Percentiles rank a stretch among this genome's conserved stretches.
Conservation (phyloP, 306 rosid genomes). For the Castanea mollissima region DNA sequence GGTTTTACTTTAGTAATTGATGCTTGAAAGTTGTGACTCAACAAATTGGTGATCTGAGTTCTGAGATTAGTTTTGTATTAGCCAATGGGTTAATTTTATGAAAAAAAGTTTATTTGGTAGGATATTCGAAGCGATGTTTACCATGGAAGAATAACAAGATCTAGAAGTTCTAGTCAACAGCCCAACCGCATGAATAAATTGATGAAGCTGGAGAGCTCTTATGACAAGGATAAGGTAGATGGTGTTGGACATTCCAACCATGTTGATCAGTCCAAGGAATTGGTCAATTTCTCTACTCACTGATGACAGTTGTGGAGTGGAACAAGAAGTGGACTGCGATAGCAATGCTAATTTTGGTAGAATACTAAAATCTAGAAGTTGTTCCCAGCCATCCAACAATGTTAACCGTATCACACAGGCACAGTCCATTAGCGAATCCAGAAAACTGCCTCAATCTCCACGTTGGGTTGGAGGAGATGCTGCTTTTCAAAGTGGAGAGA, state of each 20-base stretch:
- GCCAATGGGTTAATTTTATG: too few species aligned
- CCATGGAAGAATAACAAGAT: slow-evolving; percentile 33
- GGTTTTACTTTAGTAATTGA: too few species aligned
- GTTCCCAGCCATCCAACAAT: slow-evolving; percentile 23
- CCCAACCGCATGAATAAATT: slow-evolving; percentile 15
- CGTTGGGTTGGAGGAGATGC: slow-evolving; percentile 11
- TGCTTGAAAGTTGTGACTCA: too few species aligned
- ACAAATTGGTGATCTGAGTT: too few species aligned
- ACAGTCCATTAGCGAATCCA: slow-evolving; percentile 24
- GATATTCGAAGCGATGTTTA: slow-evolving; percentile 28
- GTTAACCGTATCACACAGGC: slow-evolving; percentile 15
- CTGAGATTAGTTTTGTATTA: too few species aligned
- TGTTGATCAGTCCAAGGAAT: slow-evolving; percentile 10
- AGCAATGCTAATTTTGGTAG: slow-evolving; percentile 7
- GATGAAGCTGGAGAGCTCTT: slow-evolving; percentile 28
- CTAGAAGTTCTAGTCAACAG: slow-evolving; percentile 34
- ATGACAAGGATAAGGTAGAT: slow-evolving; percentile 19
- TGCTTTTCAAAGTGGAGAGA: slow-evolving; percentile 17
- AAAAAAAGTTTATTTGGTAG: slow-evolving; percentile 34
- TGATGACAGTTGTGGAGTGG: slow-evolving; percentile 16
- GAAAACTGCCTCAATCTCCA: slow-evolving; percentile 22
- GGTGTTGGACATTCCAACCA: slow-evolving; percentile 16
- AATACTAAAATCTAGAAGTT: slow-evolving; percentile 30
- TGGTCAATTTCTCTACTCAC: slow-evolving; percentile 25
- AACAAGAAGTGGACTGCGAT: slow-evolving; percentile 22